Evolutionary conservation across 2,329 filamentous ascomycete genomes (phyloP).

Genomic region (Trichoderma pleuroti): DNA sequence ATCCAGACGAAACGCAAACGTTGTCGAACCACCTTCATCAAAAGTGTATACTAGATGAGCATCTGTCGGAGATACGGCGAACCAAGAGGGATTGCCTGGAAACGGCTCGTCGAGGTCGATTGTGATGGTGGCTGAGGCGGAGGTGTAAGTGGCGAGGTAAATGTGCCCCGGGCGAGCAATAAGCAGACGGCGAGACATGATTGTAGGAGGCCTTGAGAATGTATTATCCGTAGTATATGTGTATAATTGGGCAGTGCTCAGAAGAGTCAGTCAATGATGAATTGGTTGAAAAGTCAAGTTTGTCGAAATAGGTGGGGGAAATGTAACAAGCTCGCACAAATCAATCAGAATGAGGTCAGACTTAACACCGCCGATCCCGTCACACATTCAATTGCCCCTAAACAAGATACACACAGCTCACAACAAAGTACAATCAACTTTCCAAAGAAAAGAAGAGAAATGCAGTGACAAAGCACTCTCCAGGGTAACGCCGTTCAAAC

Average conservation of each 20-base stretch:
- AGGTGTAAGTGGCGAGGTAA: constrained; percentile 41
- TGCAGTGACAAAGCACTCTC: neutral
- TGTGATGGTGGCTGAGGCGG: constrained; percentile 36
- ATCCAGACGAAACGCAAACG: constrained; percentile 40
- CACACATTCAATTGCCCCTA: neutral
- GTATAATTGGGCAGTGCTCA: neutral
- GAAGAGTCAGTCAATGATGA: neutral
- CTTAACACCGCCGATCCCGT: neutral
- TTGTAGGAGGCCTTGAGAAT: neutral
- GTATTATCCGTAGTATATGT: neutral
- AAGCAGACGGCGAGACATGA: constrained; percentile 30
- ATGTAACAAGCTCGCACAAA: neutral
- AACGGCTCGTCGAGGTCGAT: constrained; percentile 29
- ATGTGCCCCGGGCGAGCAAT: constrained; percentile 42
- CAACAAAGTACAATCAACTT: too few relatives aligned
- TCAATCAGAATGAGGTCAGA: neutral
- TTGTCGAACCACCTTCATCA: constrained; percentile 42
- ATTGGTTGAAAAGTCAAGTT: neutral
- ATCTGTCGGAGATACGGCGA: constrained; percentile 35
- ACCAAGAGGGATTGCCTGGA: constrained; percentile 45
- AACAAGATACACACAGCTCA: neutral
- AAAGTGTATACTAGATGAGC: constrained; percentile 43
- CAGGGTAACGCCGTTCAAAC: neutral
- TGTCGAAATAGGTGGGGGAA: neutral
- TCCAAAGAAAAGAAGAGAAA: neutral